Percentiles rank a stretch among this genome's conserved stretches.
These are phyloP conservation scores for Ophiosphaerella korrae DNA, from an alignment of 2,329 filamentous ascomycete species.

Conservation along the genomic window DNA sequence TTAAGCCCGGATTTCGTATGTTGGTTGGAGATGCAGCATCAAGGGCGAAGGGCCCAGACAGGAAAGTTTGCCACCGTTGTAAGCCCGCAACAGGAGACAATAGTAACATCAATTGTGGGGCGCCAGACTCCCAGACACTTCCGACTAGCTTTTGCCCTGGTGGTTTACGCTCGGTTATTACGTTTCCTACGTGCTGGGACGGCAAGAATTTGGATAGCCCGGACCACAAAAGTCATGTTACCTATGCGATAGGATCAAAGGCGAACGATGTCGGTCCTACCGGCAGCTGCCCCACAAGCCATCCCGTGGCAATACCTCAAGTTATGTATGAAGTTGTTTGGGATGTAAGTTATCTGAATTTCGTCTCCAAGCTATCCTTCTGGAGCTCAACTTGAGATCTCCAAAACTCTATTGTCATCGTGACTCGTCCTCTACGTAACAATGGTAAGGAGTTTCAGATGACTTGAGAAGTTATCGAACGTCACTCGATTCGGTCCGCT, in stretches of 20 bases:
- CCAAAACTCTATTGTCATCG: no score
- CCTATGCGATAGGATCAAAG: constrained; percentile 47
- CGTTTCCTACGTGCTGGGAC: constrained; percentile 77
- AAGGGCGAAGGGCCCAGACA: constrained; percentile 13
- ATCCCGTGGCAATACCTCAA: constrained; percentile 35
- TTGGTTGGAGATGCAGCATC: constrained; percentile 47
- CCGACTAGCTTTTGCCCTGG: constrained; percentile 52
- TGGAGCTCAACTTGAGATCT: no score
- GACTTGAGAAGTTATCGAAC: no score
- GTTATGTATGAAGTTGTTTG: constrained; percentile 41
- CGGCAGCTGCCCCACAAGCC: constrained; percentile 29
- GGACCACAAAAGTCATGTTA: constrained; percentile 68
- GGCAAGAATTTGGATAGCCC: constrained; percentile 62
- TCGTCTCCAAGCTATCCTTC: neutral
- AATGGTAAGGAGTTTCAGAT: no score
- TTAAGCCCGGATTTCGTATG: constrained; percentile 63
- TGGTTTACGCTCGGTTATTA: constrained; percentile 68
- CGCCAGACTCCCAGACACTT: constrained; percentile 24
- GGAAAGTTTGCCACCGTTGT: constrained; percentile 35
- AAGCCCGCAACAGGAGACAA: constrained; percentile 27
- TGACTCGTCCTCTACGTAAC: no score
- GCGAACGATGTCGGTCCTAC: constrained; percentile 33
- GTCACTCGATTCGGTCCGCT: no score
- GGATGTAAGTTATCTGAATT: constrained; percentile 19
- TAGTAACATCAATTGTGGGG: constrained; percentile 28